These are phyloP conservation scores for Ambrosiella cleistominuta DNA, from an alignment of 2,329 filamentous ascomycete species.

Conservation along the genomic window DNA sequence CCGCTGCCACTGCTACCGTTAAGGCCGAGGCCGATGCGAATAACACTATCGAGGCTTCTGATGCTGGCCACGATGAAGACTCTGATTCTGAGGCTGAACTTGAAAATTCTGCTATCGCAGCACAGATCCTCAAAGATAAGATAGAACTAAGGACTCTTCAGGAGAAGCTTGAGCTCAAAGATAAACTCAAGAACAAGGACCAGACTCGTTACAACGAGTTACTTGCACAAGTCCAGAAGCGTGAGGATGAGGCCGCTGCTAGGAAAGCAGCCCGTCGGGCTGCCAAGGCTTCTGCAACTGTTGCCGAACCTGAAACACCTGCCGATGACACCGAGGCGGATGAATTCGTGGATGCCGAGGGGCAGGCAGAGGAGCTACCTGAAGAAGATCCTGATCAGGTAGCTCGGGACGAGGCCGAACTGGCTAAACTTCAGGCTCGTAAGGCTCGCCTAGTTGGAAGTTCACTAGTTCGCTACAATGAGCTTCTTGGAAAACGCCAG, in stretches of 20 bases:
- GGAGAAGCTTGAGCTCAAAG: constrained; percentile 5
- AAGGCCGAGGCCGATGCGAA: neutral
- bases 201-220: constrained; percentile 9
- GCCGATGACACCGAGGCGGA: neutral
- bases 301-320: too few species aligned
- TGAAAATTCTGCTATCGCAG: constrained; percentile 1
- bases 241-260: constrained; percentile 14
- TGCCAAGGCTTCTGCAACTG: constrained; percentile 13
- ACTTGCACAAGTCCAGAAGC: constrained; percentile 1
- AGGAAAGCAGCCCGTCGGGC: constrained; percentile 22
- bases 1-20: neutral
- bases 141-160: constrained; percentile 4
- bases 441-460: constrained; percentile 4
- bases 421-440: constrained; percentile 21
- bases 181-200: constrained; percentile 3
- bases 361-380: neutral
- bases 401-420: constrained; percentile 21
- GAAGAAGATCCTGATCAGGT: constrained; percentile 8
- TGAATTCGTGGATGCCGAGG: constrained; percentile 9
- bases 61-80: neutral
- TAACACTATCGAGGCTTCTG: neutral
- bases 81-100: constrained; percentile 4
- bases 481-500: constrained; percentile 4
- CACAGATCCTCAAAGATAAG: constrained; percentile 5
- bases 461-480: constrained; percentile 1